Base-by-base conservation (phyloP, 2,329 filamentous ascomycete genomes). In the Oidium heveae region DNA sequence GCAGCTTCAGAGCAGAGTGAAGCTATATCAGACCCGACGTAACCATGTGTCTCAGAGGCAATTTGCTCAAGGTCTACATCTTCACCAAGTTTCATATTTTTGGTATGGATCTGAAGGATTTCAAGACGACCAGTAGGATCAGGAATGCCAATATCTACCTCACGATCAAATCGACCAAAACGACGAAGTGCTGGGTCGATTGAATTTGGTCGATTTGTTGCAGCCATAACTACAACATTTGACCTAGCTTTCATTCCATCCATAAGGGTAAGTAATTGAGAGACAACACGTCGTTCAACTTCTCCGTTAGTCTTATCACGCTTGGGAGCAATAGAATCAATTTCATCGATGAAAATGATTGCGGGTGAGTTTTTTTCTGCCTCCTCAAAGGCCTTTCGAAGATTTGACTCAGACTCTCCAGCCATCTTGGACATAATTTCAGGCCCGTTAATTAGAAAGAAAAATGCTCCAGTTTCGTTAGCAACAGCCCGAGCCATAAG, bases 21-120 rank as follows among this genome's bases (percentile, higher is more conserved):
- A 96, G 74, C 79, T 4, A 98, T 70, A 70, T 98, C 91, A 7
- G 86, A 85, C 12, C 88, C 89, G 0, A 98, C 89, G 60, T 91
- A 98, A 1, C 91, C 91, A 7, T 91, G 86, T 0, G 89, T 96
- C 60, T 81, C 73, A 62, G 85, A 88, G 6, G 89, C 87, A 4
- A 98, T 71, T 16, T 74, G 70, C 24, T 70, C 69, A 60, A 89
- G 84, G 63, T 94, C 77, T 18, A 96, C 76, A 57, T 87, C 79
- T 3, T 75, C 72, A 0, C 76, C 72, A 9, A 94, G 66, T 0
- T 70, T 70, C 59, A 80, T 74, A 55, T 80, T 76, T 54, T 79
- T 71, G 0, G 84, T 86, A 49, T 93, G 70, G 1, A 83, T 80
- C 41, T 75, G 72, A 49, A 96, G 69, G 43, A 98, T 96, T 51